Evolutionary conservation across 495 filamentous ascomycete species (phyloP).

Genomic region (Penicillium dipodomyicola): DNA sequence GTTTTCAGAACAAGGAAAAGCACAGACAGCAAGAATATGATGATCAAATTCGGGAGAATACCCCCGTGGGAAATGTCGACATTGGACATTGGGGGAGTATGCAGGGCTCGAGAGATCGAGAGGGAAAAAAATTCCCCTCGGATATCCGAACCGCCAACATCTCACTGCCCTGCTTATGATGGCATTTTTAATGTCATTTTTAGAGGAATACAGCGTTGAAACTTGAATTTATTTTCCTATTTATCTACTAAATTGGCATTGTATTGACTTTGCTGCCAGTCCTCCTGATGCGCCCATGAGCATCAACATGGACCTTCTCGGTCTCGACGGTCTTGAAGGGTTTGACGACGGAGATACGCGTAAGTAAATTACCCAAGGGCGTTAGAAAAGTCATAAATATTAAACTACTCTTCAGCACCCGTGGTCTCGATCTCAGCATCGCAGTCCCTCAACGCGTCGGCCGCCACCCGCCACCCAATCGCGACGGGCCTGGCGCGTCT

Average conservation of each 20-base stretch:
- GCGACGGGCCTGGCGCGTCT: conserved; percentile 65
- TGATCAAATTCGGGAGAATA: conserved; percentile 1
- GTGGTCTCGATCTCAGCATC: conserved; percentile 87
- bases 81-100: conserved; percentile 3
- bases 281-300: conserved; percentile 21
- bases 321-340: conserved; percentile 20
- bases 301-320: conserved; percentile 33
- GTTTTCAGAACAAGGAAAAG: background rate
- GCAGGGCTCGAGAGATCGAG: background rate
- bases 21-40: conserved; percentile 4
- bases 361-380: conserved; percentile 16
- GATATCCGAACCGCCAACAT: conserved; percentile 4
- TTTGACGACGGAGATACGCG: conserved; percentile 27
- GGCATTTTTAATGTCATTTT: background rate
- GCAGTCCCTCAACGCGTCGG: conserved; percentile 68
- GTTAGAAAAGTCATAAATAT: background rate
- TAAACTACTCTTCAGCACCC: conserved; percentile 39
- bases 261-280: conserved; percentile 4
- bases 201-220: background rate
- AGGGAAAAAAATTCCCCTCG: conserved; percentile 10
- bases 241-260: background rate
- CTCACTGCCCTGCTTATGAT: background rate
- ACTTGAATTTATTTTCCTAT: background rate
- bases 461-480: conserved; percentile 50
- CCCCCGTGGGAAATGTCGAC: background rate